Conservation (phyloP, 108 stramenopile species). For the Discostella pseudostelligera region DNA sequence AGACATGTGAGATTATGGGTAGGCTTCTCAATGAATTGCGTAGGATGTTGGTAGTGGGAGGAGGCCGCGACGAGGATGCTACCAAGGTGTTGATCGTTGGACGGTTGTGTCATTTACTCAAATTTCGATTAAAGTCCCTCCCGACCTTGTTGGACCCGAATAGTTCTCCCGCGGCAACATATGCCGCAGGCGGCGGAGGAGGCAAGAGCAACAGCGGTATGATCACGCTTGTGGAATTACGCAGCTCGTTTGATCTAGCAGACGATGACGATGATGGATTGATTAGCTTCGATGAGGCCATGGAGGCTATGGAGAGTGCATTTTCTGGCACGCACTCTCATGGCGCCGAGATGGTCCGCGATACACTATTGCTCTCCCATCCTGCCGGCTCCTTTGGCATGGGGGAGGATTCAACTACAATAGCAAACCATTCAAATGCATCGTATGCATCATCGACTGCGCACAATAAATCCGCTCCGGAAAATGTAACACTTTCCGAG, state of each 20-base stretch:
- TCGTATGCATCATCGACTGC: slow-evolving; percentile 14
- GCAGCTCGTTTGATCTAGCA: slow-evolving; percentile 81
- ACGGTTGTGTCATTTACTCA: slow-evolving; percentile 78
- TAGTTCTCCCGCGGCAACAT: slow-evolving; percentile 66
- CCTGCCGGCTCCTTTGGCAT: slow-evolving; percentile 28
- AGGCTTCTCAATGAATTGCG: slow-evolving; percentile 81
- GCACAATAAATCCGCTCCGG: slow-evolving; percentile 40
- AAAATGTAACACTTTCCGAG: slow-evolving; percentile 80
- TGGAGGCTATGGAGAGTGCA: slow-evolving; percentile 86
- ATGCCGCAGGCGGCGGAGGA: slow-evolving; percentile 39
- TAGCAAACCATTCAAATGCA: slow-evolving; percentile 5
- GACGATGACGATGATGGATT: slow-evolving; percentile 88
- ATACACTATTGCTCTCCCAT: slow-evolving; percentile 64
- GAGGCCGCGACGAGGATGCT: slow-evolving; percentile 51
- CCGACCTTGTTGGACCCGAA: slow-evolving; percentile 76
- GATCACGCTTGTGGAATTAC: slow-evolving; percentile 77
- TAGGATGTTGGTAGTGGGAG: slow-evolving; percentile 53
- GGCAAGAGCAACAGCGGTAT: slow-evolving; percentile 55
- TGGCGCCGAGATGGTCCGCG: slow-evolving; percentile 86
- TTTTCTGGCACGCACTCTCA: slow-evolving; percentile 88
- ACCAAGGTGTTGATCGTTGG: slow-evolving; percentile 81
- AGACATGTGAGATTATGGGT: slow-evolving; percentile 91
- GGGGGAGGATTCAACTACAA: slow-evolving; percentile 13
- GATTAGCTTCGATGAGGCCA: slow-evolving; percentile 85
- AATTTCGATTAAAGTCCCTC: slow-evolving; percentile 77